Evolutionary conservation across 2,329 filamentous ascomycete genomes (phyloP).

Genomic region (Aspergillus calidoustus): DNA sequence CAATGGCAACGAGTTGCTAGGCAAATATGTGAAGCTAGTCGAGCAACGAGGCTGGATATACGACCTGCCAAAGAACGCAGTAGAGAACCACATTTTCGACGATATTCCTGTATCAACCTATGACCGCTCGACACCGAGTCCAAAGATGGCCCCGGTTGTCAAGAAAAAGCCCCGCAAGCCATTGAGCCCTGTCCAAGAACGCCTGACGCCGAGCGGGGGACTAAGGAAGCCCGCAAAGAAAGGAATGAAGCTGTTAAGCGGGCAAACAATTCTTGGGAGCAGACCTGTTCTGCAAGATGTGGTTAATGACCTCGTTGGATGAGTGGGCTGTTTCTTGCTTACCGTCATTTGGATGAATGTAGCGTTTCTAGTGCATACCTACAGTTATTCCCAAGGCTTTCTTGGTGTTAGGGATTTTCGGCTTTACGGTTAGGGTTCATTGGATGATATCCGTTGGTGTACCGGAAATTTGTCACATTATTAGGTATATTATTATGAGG

Average conservation of each 20-base stretch:
- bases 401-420: constrained; percentile 1
- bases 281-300: constrained; percentile 76
- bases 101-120: constrained; percentile 36
- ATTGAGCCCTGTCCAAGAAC: constrained; percentile 38
- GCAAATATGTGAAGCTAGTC: constrained; percentile 76
- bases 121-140: constrained; percentile 34
- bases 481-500: background rate
- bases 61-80: constrained; percentile 67
- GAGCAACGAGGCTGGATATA: constrained; percentile 79
- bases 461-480: background rate
- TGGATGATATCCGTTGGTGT: constrained; percentile 10
- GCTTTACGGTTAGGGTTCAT: constrained; percentile 11
- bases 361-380: constrained; percentile 6
- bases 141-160: constrained; percentile 37
- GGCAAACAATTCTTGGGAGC: constrained; percentile 63
- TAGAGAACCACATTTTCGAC: constrained; percentile 71
- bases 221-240: constrained; percentile 62
- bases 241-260: constrained; percentile 58
- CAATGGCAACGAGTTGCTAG: constrained; percentile 72
- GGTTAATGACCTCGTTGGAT: constrained; percentile 65
- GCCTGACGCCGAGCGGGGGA: constrained; percentile 36
- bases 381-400: background rate
- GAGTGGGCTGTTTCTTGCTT: constrained; percentile 16
- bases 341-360: constrained; percentile 4
- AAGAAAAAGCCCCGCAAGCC: constrained; percentile 32